Percentiles rank a stretch among this genome's conserved stretches.
Evolutionary conservation across 208 protist genomes (phyloP).

Genomic region (Trypanosoma melophagium): DNA sequence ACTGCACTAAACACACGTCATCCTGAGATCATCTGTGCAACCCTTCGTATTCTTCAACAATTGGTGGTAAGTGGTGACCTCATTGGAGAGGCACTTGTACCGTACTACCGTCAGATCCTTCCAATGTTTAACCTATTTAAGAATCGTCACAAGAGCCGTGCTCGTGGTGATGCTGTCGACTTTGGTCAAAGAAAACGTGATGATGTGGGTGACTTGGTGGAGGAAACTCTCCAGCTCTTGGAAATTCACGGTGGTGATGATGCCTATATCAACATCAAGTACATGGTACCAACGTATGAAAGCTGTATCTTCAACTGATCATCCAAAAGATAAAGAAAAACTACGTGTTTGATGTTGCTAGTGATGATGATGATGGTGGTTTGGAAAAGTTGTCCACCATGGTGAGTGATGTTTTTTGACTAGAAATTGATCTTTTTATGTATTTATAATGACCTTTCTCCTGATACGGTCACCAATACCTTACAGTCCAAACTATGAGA

Average conservation of each 20-base stretch:
- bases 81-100: conserved; percentile 98
- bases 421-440: too few relatives aligned
- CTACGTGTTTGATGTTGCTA: too few relatives aligned
- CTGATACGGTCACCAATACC: too few relatives aligned
- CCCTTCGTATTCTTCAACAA: conserved; percentile 96
- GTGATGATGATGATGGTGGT: too few relatives aligned
- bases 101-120: conserved; percentile 99
- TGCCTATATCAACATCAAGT: conserved; percentile 96
- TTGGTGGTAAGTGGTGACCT: conserved; percentile 95
- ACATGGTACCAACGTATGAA: conserved; percentile 95
- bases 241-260: conserved; percentile 93
- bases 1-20: conserved; percentile 98
- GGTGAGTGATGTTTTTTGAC: too few relatives aligned
- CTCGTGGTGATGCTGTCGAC: conserved; percentile 95
- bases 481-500: too few relatives aligned
- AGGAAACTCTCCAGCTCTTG: conserved; percentile 96
- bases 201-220: conserved; percentile 97
- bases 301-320: conserved; percentile 83
- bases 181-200: conserved; percentile 96
- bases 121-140: conserved; percentile 99
- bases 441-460: too few relatives aligned
- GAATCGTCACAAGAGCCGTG: conserved; percentile 88
- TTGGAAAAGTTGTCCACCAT: too few relatives aligned
- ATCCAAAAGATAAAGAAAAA: neutral
- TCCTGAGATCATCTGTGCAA: conserved; percentile 95